Conservation (phyloP, 2,329 filamentous ascomycete species). For the Apiospora saccharicola region DNA sequence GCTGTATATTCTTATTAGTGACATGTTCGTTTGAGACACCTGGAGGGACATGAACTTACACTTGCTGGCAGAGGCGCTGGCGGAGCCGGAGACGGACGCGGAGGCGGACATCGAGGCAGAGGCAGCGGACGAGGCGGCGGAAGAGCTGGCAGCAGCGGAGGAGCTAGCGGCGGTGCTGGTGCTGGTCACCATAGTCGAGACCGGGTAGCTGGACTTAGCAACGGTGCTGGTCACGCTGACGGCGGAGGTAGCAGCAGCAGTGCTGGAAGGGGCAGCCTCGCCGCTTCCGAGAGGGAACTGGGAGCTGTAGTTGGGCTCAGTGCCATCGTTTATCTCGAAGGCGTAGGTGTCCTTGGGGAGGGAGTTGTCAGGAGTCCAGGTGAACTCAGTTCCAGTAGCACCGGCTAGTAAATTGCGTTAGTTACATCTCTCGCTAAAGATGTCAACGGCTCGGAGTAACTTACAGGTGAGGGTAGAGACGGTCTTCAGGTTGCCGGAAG, state of each 20-base stretch:
- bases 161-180: slow-evolving; percentile 26
- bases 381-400: slow-evolving; percentile 45
- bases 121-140: slow-evolving; percentile 10
- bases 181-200: slow-evolving; percentile 28
- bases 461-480: slow-evolving; percentile 48
- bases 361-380: slow-evolving; percentile 47
- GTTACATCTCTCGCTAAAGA: background rate
- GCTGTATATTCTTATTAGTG: slow-evolving; percentile 8
- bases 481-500: slow-evolving; percentile 43
- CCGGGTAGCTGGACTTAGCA: slow-evolving; percentile 27
- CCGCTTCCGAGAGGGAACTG: slow-evolving; percentile 41
- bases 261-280: slow-evolving; percentile 26
- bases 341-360: slow-evolving; percentile 52
- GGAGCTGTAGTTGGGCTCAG: slow-evolving; percentile 52
- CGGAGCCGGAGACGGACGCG: background rate
- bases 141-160: slow-evolving; percentile 17
- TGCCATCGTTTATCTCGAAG: slow-evolving; percentile 52
- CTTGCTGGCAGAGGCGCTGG: slow-evolving; percentile 15
- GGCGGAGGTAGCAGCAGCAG: slow-evolving; percentile 24
- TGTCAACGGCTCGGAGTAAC: slow-evolving; percentile 29
- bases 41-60: background rate
- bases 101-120: slow-evolving; percentile 21
- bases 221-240: slow-evolving; percentile 32
- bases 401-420: slow-evolving; percentile 43
- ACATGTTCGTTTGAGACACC: background rate